Base-by-base conservation (phyloP, 805 yeast genomes). In the Pichia phayaonensis region DNA sequence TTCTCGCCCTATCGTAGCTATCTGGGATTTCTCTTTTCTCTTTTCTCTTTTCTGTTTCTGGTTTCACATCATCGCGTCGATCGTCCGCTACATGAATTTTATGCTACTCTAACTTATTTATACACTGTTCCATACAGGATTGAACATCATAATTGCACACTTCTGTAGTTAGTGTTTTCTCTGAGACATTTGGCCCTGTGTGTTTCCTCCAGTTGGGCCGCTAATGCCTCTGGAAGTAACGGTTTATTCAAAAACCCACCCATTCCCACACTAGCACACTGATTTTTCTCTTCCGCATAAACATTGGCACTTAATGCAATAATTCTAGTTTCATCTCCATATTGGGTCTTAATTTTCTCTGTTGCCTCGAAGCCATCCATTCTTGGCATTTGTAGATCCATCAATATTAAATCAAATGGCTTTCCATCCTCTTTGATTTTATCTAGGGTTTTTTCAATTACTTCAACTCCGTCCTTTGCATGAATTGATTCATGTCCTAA, bases 291-390 rank as follows among this genome's bases (percentile, higher is more conserved):
- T 53, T 78, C 82, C 1, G 75, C 72, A 10, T 78, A 80, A 13
- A 77, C 81, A 54, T 77, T 75, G 16, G 79, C 80, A 11, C 79
- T 76, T 52, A 75, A 61, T 12, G 79, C 79, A 13, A 75, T 70
- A 8, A 75, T 64, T 18, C 65, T 58, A n/a, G 59, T 63, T 0
- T 36, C 36, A 48, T 59, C 64, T 1, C 50, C 50, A 52, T 73
- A 74, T 24, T 59, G 48, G 44, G 63, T 60, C 42, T 57, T 59
- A 39, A 75, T 58, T 49, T 73, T 77, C 11, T 61, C 61, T 0
- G 79, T 70, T 1, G 80, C 72, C 6, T 73, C 70, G n/a, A 78
- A 69, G 1, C 86, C 86, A 59, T 81, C 86, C 53, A 42, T 57
- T 13, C 56, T 20, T 7, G 60, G 59, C 60, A 57, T 57, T 36